Evolutionary conservation across 805 yeast genomes (phyloP).

Genomic region (Cyberlindnera lachancei): DNA sequence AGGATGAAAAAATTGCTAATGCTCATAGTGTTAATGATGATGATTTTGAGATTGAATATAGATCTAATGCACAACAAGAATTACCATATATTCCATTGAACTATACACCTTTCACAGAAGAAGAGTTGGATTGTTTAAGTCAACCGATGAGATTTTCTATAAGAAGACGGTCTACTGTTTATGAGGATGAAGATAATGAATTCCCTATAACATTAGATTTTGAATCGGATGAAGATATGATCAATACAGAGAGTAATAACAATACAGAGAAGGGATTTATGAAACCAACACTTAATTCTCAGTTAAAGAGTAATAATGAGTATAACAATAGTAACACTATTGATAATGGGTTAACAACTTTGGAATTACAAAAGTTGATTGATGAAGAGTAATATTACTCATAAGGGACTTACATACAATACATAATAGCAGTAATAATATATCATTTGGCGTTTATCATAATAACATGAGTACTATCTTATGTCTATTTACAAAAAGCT

Average conservation of each 20-base stretch:
- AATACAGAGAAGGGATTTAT: slow-evolving; percentile 16
- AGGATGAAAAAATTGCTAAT: neutral
- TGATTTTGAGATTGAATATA: slow-evolving; percentile 41
- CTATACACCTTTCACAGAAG: slow-evolving; percentile 31
- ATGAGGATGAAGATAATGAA: slow-evolving; percentile 3
- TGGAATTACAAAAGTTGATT: slow-evolving; percentile 18
- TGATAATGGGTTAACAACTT: slow-evolving; percentile 15
- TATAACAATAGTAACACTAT: slow-evolving; percentile 7
- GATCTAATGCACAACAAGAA: slow-evolving; percentile 32
- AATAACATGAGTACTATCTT: too few relatives aligned
- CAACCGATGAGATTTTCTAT: neutral
- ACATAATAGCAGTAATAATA: too few relatives aligned
- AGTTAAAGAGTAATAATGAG: slow-evolving; percentile 10
- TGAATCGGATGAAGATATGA: slow-evolving; percentile 23
- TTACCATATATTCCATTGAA: slow-evolving; percentile 38
- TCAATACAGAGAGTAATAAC: slow-evolving; percentile 10
- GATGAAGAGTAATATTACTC: slow-evolving; percentile 13
- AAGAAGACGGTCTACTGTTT: neutral
- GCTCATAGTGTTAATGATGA: slow-evolving; percentile 9
- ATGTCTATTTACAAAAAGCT: too few relatives aligned
- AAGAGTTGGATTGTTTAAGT: slow-evolving; percentile 24
- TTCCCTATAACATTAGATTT: slow-evolving; percentile 20
- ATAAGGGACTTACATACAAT: too few relatives aligned
- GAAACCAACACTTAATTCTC: slow-evolving; percentile 22
- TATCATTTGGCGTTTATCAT: too few relatives aligned